Evolutionary conservation across 257 asterid species (phyloP).

Genomic region (Solanum boliviense): DNA sequence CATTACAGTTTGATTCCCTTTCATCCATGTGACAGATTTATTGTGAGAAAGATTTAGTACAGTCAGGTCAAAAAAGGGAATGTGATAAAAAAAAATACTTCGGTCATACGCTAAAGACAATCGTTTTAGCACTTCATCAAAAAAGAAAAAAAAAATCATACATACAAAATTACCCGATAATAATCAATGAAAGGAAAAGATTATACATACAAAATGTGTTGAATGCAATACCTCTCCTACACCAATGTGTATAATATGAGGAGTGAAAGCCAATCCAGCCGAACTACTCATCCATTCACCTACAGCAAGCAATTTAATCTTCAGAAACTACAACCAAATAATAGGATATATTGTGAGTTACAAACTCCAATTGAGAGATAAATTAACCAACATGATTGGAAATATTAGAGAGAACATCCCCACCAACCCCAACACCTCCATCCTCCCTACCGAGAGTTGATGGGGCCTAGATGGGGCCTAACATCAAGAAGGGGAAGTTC

Average conservation of each 20-base stretch:
- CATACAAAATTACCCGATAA: neutral
- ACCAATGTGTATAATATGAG: slow-evolving; percentile 26
- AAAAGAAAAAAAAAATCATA: neutral
- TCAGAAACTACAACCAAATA: neutral
- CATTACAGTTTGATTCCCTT: neutral
- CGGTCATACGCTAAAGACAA: neutral
- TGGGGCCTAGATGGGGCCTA: neutral
- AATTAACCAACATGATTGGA: neutral
- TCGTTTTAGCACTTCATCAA: neutral
- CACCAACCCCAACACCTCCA: neutral
- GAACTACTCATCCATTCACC: slow-evolving; percentile 48
- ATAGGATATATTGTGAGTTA: neutral
- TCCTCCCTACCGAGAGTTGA: neutral
- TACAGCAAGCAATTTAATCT: neutral
- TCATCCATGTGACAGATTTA: neutral
- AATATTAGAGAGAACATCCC: neutral
- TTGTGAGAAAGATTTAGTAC: neutral
- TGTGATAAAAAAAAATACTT: neutral
- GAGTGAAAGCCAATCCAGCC: slow-evolving; percentile 38
- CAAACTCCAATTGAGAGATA: neutral
- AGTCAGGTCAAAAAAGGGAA: neutral
- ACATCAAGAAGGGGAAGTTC: neutral
- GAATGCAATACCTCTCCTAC: slow-evolving; percentile 24
- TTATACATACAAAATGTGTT: neutral
- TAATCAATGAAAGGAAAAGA: neutral